These are phyloP conservation scores for Fusarium algeriense DNA, from an alignment of 2,329 filamentous ascomycete species.

Conservation along the genomic window DNA sequence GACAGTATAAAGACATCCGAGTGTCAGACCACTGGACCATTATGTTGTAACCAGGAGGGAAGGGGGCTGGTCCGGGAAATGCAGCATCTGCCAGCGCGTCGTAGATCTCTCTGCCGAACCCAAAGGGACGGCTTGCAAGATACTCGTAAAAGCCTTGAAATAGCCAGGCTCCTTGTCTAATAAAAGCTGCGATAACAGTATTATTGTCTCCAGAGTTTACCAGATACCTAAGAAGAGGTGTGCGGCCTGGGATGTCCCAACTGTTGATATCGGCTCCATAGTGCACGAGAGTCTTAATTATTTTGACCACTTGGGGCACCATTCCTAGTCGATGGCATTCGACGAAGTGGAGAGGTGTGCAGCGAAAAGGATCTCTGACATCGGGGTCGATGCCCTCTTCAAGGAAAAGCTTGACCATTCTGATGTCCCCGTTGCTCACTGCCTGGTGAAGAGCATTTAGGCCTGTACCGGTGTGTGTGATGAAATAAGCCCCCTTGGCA, in stretches of 20 bases:
- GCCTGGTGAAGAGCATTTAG: slow-evolving; percentile 21
- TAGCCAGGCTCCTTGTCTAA: background rate
- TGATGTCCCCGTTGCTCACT: background rate
- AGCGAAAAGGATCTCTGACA: background rate
- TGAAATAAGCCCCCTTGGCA: background rate
- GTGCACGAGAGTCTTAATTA: background rate
- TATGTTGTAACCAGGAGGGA: background rate
- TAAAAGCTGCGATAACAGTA: background rate
- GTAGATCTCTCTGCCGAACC: background rate
- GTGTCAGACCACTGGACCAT: fast-evolving
- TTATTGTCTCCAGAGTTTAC: background rate
- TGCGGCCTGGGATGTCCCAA: background rate
- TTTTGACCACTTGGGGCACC: background rate
- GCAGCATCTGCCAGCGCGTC: background rate
- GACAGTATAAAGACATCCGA: background rate
- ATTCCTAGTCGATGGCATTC: fast-evolving
- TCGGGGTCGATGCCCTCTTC: background rate
- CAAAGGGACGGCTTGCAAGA: background rate
- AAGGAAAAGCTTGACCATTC: slow-evolving; percentile 1
- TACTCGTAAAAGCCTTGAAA: background rate
- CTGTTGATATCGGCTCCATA: background rate
- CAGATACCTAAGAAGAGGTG: background rate
- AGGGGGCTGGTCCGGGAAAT: background rate
- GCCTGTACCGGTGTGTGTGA: slow-evolving; percentile 1
- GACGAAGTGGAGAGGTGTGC: slow-evolving; percentile 4